Percentiles rank a stretch among this genome's conserved stretches.
Conservation (phyloP, 129 eudicot species). For the Artemisia argyi region DNA sequence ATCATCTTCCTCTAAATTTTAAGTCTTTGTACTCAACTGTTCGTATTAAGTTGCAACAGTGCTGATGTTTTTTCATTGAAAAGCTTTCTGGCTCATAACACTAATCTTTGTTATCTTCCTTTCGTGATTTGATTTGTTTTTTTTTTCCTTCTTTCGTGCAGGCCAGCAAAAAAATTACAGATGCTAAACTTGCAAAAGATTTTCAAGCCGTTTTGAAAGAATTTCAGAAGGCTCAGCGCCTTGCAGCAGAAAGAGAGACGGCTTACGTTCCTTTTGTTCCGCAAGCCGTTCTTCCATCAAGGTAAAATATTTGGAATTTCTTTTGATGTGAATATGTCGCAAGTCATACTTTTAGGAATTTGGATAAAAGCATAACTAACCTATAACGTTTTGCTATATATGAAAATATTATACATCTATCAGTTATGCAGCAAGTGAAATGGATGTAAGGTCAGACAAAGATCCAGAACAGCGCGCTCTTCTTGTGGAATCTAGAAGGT, state of each 20-base stretch:
- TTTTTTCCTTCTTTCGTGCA: conserved; percentile 29
- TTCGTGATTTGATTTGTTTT: neutral
- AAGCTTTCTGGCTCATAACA: neutral
- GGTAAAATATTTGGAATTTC: conserved; percentile 39
- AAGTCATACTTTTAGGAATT: neutral
- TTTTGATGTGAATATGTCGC: neutral
- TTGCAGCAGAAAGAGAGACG: conserved; percentile 96
- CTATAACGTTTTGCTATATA: neutral
- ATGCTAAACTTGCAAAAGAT: conserved; percentile 98
- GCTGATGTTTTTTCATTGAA: neutral
- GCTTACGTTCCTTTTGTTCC: conserved; percentile 81
- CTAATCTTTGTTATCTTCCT: neutral
- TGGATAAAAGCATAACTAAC: neutral
- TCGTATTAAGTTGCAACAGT: too few species aligned
- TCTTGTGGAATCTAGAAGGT: conserved; percentile 55
- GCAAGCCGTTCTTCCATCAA: conserved; percentile 75
- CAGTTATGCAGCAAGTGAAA: conserved; percentile 71
- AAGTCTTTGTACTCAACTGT: too few species aligned
- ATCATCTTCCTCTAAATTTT: too few species aligned
- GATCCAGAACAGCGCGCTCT: conserved; percentile 65
- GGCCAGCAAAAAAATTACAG: conserved; percentile 88
- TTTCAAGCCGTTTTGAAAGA: conserved; percentile 88
- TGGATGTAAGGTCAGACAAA: conserved; percentile 48
- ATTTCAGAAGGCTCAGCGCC: conserved; percentile 94
- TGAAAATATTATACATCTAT: neutral